Evolutionary conservation across 345 rosid genomes (phyloP).

Genomic region (Clausena lansium): DNA sequence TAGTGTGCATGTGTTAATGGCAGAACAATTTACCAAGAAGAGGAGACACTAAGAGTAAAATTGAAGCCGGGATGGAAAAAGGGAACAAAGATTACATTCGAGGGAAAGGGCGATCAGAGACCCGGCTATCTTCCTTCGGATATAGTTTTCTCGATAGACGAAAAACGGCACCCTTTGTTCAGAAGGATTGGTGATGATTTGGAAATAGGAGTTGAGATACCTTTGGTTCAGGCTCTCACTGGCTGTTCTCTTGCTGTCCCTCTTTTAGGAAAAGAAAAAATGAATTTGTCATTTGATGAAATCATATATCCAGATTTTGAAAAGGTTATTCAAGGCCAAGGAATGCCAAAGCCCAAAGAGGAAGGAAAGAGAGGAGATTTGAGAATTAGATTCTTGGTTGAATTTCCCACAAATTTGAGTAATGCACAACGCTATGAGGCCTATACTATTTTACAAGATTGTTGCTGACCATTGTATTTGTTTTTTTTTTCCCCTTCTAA

Average conservation of each 20-base stretch:
- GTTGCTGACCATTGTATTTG: conserved; percentile 26
- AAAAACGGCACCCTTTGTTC: conserved; percentile 62
- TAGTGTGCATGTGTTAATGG: neutral
- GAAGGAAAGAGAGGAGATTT: conserved; percentile 63
- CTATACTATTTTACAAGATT: conserved; percentile 47
- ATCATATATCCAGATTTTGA: conserved; percentile 63
- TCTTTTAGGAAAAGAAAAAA: conserved; percentile 54
- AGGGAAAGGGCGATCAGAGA: conserved; percentile 80
- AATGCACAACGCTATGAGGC: conserved; percentile 52
- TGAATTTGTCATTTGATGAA: conserved; percentile 42
- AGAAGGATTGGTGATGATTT: conserved; percentile 58
- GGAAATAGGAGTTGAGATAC: conserved; percentile 68
- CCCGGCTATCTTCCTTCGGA: conserved; percentile 78
- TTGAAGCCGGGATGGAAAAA: conserved; percentile 87
- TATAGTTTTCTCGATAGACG: conserved; percentile 55
- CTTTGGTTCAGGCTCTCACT: conserved; percentile 68
- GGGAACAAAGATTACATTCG: conserved; percentile 83
- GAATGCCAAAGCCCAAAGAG: conserved; percentile 60
- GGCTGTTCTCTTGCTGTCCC: conserved; percentile 77
- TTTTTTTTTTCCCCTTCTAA: neutral
- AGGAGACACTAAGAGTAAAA: conserved; percentile 59
- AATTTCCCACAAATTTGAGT: conserved; percentile 56
- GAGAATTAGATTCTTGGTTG: conserved; percentile 47
- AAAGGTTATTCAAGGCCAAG: conserved; percentile 65
- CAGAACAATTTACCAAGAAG: conserved; percentile 62